Conservation (phyloP, 1,139 yeast genomes). For the Lodderomyces pseudojiufengensis region DNA sequence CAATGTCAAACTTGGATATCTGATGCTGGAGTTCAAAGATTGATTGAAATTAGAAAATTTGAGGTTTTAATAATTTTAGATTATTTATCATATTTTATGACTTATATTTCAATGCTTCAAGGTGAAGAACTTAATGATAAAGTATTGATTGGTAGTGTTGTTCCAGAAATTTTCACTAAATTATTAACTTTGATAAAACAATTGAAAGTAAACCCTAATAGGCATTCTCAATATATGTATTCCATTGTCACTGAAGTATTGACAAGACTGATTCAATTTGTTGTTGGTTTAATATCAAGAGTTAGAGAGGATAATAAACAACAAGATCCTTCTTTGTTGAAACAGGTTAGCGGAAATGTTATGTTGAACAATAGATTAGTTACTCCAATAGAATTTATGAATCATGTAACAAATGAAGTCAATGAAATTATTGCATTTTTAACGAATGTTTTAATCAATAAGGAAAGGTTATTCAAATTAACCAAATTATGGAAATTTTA, state of each 20-base stretch:
- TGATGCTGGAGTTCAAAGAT: conserved; percentile 17
- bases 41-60: conserved; percentile 16
- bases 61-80: conserved; percentile 29
- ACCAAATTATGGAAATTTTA: conserved; percentile 43
- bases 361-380: not conserved
- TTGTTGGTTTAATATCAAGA: conserved; percentile 35
- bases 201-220: conserved; percentile 9
- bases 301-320: conserved; percentile 17
- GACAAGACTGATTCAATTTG: conserved; percentile 32
- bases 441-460: conserved; percentile 12
- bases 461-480: conserved; percentile 24
- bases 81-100: conserved; percentile 29
- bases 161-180: conserved; percentile 23
- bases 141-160: conserved; percentile 16
- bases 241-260: conserved; percentile 30
- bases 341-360: conserved; percentile 3
- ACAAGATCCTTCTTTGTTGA: conserved; percentile 3
- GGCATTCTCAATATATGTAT: conserved; percentile 23
- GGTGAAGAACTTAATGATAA: conserved; percentile 29
- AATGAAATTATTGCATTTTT: conserved; percentile 5
- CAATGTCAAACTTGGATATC: conserved; percentile 27
- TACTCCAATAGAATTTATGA: conserved; percentile 3
- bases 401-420: conserved; percentile 1
- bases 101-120: conserved; percentile 33
- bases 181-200: conserved; percentile 18